Evolutionary conservation across 148 eudicot genomes (phyloP), one percentile per base, ranked within the genome.

Genomic region (Gaultheria prostrata): DNA sequence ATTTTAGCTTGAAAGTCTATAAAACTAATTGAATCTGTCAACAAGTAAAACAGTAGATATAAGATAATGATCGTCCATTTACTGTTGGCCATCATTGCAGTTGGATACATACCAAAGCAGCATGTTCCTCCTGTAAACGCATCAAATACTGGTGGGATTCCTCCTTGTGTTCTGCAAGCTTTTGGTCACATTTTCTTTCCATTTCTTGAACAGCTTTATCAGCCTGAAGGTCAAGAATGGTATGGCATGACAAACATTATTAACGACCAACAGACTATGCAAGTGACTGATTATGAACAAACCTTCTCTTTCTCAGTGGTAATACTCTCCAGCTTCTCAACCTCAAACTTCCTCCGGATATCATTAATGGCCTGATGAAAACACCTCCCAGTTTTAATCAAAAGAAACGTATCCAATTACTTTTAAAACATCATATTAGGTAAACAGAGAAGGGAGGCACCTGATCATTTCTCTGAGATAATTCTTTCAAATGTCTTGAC

Each of bases 381-480:
- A 24, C 46, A 45, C 83, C 20, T 81, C 71, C 17, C 48, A 39
- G 39, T 45, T 77, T 83, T 76, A 89, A 82, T 32, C 50, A 61
- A 76, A 78, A 61, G 71, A 17, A 82, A 20, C 48, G 43, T 71
- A 28, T 1, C 56, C n/a, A 65, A 39, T 43, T 63, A 80, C 56
- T 57, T 35, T 80, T 45, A 65, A 56, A 33, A 57, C 48, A 71
- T 32, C 51, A 32, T 48, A 50, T 48, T 33, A 78, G 24, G 50
- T 49, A 46, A 39, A 76, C 46, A 43, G 73, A 54, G 80, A 73
- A 71, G 61, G 69, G 54, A 57, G 51, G 50, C 9, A 93, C 99
- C 94, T 94, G 98, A 89, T 97, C 99, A 89, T 94, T 97, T 90
- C 88, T 93, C 85, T 89, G 97, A 80, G 99, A 97, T 67, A 97